These are phyloP conservation scores for Lenwebbia sp. DNA, from an alignment of 345 rosid species.

Conservation along the genomic window DNA sequence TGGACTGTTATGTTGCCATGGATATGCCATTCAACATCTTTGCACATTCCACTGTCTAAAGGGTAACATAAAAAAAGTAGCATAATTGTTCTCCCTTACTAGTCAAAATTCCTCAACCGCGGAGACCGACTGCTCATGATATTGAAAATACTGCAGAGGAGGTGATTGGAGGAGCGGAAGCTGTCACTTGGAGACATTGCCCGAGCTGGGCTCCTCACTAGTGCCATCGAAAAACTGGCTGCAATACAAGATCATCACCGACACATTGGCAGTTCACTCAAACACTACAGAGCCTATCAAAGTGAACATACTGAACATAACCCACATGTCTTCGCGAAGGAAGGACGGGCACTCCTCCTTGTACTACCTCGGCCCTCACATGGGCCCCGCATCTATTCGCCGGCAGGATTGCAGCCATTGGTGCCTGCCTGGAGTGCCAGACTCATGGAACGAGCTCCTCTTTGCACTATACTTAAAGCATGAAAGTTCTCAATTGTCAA, in stretches of 20 bases:
- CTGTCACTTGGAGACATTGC: conserved; percentile 33
- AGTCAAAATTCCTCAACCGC: neutral
- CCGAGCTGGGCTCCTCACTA: conserved; percentile 20
- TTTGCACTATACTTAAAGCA: conserved; percentile 27
- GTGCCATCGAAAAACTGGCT: conserved; percentile 21
- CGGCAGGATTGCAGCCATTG: conserved; percentile 45
- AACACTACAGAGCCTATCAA: neutral
- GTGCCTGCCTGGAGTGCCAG: conserved; percentile 50
- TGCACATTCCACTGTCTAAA: neutral
- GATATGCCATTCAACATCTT: neutral
- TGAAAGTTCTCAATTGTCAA: conserved; percentile 8
- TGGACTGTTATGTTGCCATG: neutral
- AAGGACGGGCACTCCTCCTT: conserved; percentile 39
- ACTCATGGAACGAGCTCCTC: conserved; percentile 39
- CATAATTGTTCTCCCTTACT: neutral
- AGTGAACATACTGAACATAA: conserved; percentile 21
- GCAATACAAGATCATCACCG: conserved; percentile 13
- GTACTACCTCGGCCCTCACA: conserved; percentile 9
- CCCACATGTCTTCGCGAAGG: conserved; percentile 24
- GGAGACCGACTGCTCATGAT: neutral
- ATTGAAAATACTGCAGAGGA: conserved; percentile 16
- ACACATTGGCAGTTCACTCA: conserved; percentile 4
- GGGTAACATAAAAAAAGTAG: neutral
- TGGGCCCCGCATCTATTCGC: conserved; percentile 1
- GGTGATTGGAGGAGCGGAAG: conserved; percentile 29